Conservation (phyloP, 2,329 filamentous ascomycete species). For the Septoria linicola region DNA sequence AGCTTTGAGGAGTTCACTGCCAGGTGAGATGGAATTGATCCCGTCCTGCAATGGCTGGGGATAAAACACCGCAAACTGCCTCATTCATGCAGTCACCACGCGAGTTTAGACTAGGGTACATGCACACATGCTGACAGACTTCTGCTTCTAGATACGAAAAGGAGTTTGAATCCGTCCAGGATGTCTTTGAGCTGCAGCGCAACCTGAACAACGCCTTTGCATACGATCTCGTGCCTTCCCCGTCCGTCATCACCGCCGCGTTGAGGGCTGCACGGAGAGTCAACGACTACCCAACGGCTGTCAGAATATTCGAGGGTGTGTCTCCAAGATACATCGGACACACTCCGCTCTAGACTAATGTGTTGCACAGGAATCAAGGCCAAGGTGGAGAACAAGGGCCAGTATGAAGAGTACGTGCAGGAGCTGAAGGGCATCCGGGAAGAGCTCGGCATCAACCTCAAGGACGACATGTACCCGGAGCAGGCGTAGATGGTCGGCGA, state of each 20-base stretch:
- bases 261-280: conserved; percentile 92
- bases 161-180: conserved; percentile 95
- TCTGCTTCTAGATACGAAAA: conserved; percentile 83
- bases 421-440: conserved; percentile 90
- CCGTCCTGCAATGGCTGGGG: neutral
- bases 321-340: neutral
- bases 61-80: conserved; percentile 32
- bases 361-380: conserved; percentile 73
- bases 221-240: conserved; percentile 97
- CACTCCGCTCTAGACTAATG: conserved; percentile 2
- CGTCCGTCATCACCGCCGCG: conserved; percentile 85
- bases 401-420: conserved; percentile 94
- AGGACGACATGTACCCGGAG: conserved; percentile 86
- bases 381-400: conserved; percentile 97
- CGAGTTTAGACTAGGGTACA: too few species aligned
- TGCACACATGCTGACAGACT: conserved; percentile 25
- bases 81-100: conserved; percentile 24
- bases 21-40: conserved; percentile 62
- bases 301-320: conserved; percentile 95
- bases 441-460: conserved; percentile 87
- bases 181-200: conserved; percentile 97
- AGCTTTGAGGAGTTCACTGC: conserved; percentile 98
- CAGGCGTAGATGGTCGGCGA: conserved; percentile 25
- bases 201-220: conserved; percentile 99
- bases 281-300: conserved; percentile 97